These are phyloP conservation scores for Emmonsia crescens DNA, from an alignment of 2,329 filamentous ascomycete species.

Conservation along the genomic window DNA sequence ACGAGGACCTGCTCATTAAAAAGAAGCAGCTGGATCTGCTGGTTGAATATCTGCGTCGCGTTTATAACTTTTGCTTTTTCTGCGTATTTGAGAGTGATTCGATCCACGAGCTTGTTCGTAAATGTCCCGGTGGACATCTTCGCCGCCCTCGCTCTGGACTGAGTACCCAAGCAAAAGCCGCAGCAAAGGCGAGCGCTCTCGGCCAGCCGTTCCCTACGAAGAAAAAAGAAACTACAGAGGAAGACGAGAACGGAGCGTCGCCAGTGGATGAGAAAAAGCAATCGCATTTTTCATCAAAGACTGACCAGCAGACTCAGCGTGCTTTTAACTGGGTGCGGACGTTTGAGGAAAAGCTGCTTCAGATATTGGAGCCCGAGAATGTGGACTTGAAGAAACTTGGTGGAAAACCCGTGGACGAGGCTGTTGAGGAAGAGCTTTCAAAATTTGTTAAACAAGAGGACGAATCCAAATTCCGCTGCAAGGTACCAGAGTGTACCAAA, in stretches of 20 bases:
- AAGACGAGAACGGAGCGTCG: conserved; percentile 51
- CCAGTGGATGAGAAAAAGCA: conserved; percentile 64
- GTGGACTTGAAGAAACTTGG: conserved; percentile 85
- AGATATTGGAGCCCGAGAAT: conserved; percentile 81
- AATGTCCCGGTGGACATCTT: conserved; percentile 95
- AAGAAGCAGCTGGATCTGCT: conserved; percentile 95
- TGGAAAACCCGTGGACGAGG: conserved; percentile 76
- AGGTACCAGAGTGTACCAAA: conserved; percentile 90
- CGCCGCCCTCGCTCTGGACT: conserved; percentile 80
- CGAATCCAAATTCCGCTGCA: conserved; percentile 92
- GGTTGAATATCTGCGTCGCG: conserved; percentile 90
- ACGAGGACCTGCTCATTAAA: conserved; percentile 78
- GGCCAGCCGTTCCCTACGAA: conserved; percentile 77
- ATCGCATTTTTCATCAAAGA: conserved; percentile 58
- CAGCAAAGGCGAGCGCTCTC: conserved; percentile 71
- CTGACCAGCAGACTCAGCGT: conserved; percentile 81
- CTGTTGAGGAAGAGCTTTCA: conserved; percentile 69
- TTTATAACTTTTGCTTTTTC: conserved; percentile 99
- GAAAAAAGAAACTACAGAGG: conserved; percentile 56
- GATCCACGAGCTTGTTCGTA: conserved; percentile 86
- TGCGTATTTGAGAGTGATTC: conserved; percentile 98
- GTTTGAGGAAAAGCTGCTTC: conserved; percentile 90
- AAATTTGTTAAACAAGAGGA: conserved; percentile 97
- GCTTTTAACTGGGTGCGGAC: conserved; percentile 99
- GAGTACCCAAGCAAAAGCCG: conserved; percentile 69